phyloP scores from a whole-genome alignment of 2,329 filamentous ascomycete species.

The Venturia asperata region DNA sequence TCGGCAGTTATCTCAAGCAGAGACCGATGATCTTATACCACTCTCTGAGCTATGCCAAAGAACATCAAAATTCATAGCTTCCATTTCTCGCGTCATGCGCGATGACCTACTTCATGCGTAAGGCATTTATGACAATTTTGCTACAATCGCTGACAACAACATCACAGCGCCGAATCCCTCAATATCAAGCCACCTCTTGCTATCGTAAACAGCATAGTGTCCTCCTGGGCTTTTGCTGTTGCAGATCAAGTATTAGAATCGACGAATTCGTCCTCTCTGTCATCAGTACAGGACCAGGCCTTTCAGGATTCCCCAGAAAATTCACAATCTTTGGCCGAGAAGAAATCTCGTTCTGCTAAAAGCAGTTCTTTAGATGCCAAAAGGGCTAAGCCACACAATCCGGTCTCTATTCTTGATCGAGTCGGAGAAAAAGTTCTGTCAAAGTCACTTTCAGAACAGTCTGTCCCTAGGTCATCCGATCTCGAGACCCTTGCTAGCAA shows the following conservation, averaged over 20 bases:
- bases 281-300: constrained; percentile 25
- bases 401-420: constrained; percentile 20
- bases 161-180: constrained; percentile 25
- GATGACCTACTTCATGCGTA: constrained; percentile 66
- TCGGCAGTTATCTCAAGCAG: constrained; percentile 30
- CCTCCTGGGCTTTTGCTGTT: constrained; percentile 70
- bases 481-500: constrained; percentile 75
- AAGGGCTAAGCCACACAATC: constrained; percentile 22
- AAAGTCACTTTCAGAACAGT: constrained; percentile 10
- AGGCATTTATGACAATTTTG: constrained; percentile 27
- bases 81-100: constrained; percentile 70
- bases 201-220: constrained; percentile 65
- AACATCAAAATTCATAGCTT: constrained; percentile 75
- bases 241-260: constrained; percentile 70
- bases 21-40: constrained; percentile 66
- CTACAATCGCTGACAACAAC: constrained; percentile 11
- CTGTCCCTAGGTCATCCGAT: constrained; percentile 44
- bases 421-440: constrained; percentile 21
- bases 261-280: constrained; percentile 61
- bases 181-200: constrained; percentile 35
- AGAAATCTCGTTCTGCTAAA: constrained; percentile 50
- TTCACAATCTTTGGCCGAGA: constrained; percentile 5
- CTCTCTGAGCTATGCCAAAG: constrained; percentile 82
- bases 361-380: constrained; percentile 50
- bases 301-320: not conserved